phyloP scores from a whole-genome alignment of 306 rosid genomes.

The Ceratonia siliqua region DNA sequence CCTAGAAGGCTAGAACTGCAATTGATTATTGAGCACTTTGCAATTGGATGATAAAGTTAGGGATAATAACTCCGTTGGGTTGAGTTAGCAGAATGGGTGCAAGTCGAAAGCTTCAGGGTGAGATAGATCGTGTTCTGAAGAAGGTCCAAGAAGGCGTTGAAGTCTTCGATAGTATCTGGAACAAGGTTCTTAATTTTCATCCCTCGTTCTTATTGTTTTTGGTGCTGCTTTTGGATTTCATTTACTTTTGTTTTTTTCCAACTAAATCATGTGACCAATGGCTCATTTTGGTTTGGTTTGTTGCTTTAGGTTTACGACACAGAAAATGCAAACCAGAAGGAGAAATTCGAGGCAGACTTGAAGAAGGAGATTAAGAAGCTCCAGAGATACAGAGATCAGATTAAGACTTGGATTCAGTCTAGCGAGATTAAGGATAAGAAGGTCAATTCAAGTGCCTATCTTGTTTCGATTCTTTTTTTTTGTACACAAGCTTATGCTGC shows the following conservation, averaged over 20 bases:
- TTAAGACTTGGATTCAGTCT: conserved; percentile 91
- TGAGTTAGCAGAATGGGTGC: conserved; percentile 62
- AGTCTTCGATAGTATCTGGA: conserved; percentile 84
- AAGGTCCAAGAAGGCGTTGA: conserved; percentile 92
- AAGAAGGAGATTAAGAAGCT: conserved; percentile 92
- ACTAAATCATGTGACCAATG: neutral
- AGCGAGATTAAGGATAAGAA: conserved; percentile 90
- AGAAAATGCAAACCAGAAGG: conserved; percentile 90
- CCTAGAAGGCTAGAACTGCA: conserved; percentile 9
- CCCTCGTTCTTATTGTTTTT: neutral
- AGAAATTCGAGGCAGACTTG: conserved; percentile 88
- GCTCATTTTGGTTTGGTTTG: neutral
- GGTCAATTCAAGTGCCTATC: conserved; percentile 40
- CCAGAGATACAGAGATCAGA: conserved; percentile 85
- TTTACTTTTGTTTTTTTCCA: neutral
- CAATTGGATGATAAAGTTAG: conserved; percentile 8
- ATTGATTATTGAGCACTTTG: neutral
- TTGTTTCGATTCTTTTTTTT: neutral
- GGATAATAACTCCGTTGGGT: neutral
- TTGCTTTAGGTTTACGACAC: conserved; percentile 71
- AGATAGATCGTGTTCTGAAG: conserved; percentile 87
- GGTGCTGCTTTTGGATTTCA: neutral
- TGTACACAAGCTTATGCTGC: neutral
- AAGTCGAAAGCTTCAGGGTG: conserved; percentile 92
- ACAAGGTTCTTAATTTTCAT: conserved; percentile 52